Percentiles rank a stretch among this genome's conserved stretches.
Conservation (phyloP, 192 early-diverging fungal genomes). For the Fimicolochytrium jonesii region DNA sequence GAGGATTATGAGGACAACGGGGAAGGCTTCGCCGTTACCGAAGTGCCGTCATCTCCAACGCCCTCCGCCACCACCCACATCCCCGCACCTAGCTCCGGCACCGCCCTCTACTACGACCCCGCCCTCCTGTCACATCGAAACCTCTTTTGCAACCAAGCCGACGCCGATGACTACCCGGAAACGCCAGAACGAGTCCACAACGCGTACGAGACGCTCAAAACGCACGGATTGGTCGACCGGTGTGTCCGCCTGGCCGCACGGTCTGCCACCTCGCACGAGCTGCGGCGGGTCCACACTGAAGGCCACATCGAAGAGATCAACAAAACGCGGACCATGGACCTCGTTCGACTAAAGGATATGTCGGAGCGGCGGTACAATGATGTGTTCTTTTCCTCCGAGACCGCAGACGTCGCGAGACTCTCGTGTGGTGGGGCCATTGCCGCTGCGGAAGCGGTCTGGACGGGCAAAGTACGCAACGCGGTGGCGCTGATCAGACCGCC, state of each 20-base stretch:
- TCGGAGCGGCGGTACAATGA: conserved; percentile 18
- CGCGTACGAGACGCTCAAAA: conserved; percentile 15
- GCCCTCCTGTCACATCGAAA: conserved; percentile 24
- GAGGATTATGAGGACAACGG: too few species aligned
- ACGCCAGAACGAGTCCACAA: conserved; percentile 11
- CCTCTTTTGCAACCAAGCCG: conserved; percentile 1
- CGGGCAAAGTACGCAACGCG: conserved; percentile 63
- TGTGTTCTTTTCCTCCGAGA: conserved; percentile 23
- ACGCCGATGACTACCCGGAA: conserved; percentile 15
- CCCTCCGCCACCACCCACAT: too few species aligned
- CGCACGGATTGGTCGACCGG: neutral
- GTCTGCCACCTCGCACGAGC: neutral
- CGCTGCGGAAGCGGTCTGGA: conserved; percentile 65
- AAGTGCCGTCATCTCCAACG: too few species aligned
- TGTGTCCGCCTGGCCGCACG: neutral
- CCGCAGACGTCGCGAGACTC: conserved; percentile 46
- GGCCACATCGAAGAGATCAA: conserved; percentile 11
- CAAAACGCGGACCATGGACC: neutral
- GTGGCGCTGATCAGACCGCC: conserved; percentile 90
- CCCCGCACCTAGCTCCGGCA: too few species aligned
- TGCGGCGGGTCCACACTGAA: conserved; percentile 7
- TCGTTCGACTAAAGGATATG: neutral
- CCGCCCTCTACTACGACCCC: conserved; percentile 33
- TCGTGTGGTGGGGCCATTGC: conserved; percentile 74
- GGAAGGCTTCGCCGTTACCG: too few species aligned